Conservation (phyloP, 2,329 filamentous ascomycete species). For the Lithohypha guttulata region DNA sequence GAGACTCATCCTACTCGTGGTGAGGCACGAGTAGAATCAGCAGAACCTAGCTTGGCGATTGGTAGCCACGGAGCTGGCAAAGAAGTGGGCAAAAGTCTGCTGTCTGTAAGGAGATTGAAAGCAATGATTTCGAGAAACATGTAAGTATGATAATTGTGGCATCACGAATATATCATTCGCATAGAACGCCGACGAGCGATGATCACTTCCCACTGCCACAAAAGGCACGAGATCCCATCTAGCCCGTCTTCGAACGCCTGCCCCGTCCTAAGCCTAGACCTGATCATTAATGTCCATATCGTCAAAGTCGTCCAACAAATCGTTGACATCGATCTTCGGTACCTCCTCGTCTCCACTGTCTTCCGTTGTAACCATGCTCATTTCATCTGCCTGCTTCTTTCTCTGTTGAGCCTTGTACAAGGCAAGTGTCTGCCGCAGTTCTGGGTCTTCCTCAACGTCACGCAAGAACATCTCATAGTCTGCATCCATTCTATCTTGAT, state of each 20-base stretch:
- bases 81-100: too few species aligned
- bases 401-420: conserved; percentile 63
- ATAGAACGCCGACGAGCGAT: too few species aligned
- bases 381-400: conserved; percentile 40
- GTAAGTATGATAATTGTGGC: too few species aligned
- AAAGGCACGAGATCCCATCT: background rate
- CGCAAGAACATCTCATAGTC: conserved; percentile 97
- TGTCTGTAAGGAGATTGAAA: too few species aligned
- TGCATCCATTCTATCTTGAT: conserved; percentile 76
- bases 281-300: conserved; percentile 63
- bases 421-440: conserved; percentile 71
- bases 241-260: background rate
- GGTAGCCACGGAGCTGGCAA: too few species aligned
- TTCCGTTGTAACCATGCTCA: conserved; percentile 42
- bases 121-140: too few species aligned
- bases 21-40: too few species aligned
- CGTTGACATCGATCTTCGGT: conserved; percentile 65
- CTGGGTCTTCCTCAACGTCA: conserved; percentile 90
- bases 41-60: too few species aligned
- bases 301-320: conserved; percentile 85
- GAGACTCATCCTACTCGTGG: too few species aligned
- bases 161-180: too few species aligned
- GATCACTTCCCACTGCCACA: too few species aligned
- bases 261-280: too few species aligned
- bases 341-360: conserved; percentile 54